Evolutionary conservation across 768 basidiomycete genomes (phyloP).

Genomic region (Tulasnella sp.): DNA sequence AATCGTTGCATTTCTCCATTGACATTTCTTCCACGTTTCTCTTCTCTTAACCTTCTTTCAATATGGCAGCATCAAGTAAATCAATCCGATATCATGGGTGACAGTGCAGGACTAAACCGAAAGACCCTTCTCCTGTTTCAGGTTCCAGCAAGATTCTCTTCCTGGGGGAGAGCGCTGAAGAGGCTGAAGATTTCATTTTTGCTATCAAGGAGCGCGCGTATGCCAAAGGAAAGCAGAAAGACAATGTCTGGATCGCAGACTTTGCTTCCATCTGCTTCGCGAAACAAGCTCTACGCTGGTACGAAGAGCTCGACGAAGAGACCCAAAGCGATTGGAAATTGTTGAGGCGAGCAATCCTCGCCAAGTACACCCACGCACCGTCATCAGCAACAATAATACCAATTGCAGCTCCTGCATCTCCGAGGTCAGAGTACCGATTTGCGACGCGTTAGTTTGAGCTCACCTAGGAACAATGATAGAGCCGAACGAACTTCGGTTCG

Average conservation of each 20-base stretch:
- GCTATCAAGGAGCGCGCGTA: not conserved
- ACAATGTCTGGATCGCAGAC: conserved; percentile 11
- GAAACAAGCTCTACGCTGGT: conserved; percentile 5
- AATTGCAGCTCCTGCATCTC: not conserved
- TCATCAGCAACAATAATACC: not conserved
- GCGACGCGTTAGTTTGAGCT: not conserved
- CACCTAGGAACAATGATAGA: not conserved
- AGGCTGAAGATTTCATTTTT: not conserved
- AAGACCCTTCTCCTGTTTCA: too few relatives aligned
- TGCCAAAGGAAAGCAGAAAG: not conserved
- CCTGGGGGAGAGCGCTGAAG: not conserved
- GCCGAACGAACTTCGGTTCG: not conserved
- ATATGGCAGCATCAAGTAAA: too few relatives aligned
- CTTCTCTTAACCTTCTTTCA: too few relatives aligned
- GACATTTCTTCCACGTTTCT: too few relatives aligned
- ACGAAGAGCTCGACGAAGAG: not conserved
- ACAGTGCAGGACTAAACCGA: not conserved
- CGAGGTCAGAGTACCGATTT: not conserved
- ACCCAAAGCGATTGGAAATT: not conserved
- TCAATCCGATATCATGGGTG: too few relatives aligned
- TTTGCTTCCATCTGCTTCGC: not conserved
- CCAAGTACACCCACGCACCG: not conserved
- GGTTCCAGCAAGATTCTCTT: not conserved
- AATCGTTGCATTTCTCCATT: too few relatives aligned
- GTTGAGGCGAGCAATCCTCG: not conserved